These are phyloP conservation scores for Epichloe uncinata DNA, from an alignment of 2,329 filamentous ascomycete species.

Conservation along the genomic window DNA sequence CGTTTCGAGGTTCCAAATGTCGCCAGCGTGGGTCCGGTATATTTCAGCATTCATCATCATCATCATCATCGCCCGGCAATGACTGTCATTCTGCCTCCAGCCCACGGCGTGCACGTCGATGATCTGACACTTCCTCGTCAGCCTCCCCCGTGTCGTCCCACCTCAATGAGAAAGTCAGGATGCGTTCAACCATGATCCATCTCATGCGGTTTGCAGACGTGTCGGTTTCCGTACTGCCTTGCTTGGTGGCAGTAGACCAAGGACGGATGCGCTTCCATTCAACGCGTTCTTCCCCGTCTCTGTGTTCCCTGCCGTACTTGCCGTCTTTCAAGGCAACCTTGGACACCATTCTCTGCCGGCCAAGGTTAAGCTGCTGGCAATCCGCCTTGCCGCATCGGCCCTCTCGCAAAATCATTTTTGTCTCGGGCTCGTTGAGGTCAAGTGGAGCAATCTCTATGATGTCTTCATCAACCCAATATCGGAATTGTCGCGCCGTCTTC, in stretches of 20 bases:
- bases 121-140: conserved; percentile 10
- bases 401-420: conserved; percentile 19
- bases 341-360: conserved; percentile 24
- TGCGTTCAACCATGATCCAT: conserved; percentile 25
- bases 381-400: conserved; percentile 22
- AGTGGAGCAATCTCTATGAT: conserved; percentile 25
- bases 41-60: not conserved
- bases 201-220: conserved; percentile 21
- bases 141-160: conserved; percentile 21
- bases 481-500: conserved; percentile 23
- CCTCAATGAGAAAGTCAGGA: conserved; percentile 23
- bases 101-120: conserved; percentile 5
- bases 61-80: not conserved
- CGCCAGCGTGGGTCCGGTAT: not conserved
- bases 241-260: conserved; percentile 17
- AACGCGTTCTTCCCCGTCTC: conserved; percentile 8
- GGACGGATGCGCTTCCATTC: conserved; percentile 22
- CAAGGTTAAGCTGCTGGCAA: conserved; percentile 22
- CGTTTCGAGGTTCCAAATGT: too few relatives aligned
- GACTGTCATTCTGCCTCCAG: not conserved
- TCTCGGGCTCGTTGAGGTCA: conserved; percentile 21
- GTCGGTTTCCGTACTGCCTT: conserved; percentile 13
- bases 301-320: conserved; percentile 14
- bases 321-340: conserved; percentile 24
- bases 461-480: conserved; percentile 25